Evolutionary conservation across 805 yeast genomes (phyloP).

Genomic region (Teunomyces tritomae): DNA sequence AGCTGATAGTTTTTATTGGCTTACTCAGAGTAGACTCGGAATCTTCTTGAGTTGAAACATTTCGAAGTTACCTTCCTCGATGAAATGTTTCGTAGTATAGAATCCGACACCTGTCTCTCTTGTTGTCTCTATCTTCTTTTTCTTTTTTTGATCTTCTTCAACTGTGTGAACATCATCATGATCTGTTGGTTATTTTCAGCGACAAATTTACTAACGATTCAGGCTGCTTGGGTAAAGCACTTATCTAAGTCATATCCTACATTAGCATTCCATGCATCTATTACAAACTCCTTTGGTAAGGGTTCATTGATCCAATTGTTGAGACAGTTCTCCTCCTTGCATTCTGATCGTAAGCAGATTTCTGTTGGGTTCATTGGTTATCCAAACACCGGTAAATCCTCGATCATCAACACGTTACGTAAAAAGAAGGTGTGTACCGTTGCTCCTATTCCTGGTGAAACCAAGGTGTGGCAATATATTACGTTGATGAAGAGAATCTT

Average conservation of each 20-base stretch:
- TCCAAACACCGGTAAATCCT: slow-evolving; percentile 97
- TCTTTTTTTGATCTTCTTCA: background rate
- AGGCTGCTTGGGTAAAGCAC: slow-evolving; percentile 99
- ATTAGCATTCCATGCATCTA: slow-evolving; percentile 95
- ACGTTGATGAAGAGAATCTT: slow-evolving; percentile 95
- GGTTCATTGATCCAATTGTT: slow-evolving; percentile 91
- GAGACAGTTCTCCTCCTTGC: slow-evolving; percentile 89
- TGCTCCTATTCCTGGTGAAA: slow-evolving; percentile 98
- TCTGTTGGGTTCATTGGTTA: slow-evolving; percentile 97
- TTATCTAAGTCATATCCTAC: slow-evolving; percentile 91
- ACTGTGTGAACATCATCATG: background rate
- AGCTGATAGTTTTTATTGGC: slow-evolving; percentile 37
- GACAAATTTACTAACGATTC: slow-evolving; percentile 25
- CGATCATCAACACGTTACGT: slow-evolving; percentile 89
- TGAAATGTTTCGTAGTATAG: slow-evolving; percentile 80
- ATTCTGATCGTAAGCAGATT: slow-evolving; percentile 90
- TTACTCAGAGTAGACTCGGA: slow-evolving; percentile 51
- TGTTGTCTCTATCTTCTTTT: background rate
- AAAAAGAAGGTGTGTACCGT: slow-evolving; percentile 94
- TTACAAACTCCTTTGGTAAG: slow-evolving; percentile 95
- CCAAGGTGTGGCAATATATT: slow-evolving; percentile 98
- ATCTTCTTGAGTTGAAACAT: slow-evolving; percentile 82
- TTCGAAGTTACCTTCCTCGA: slow-evolving; percentile 23
- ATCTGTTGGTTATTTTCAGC: background rate
- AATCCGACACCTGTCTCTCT: slow-evolving; percentile 57